These are phyloP conservation scores for Rachicladosporium sp. DNA, from an alignment of 2,329 filamentous ascomycete genomes.

Conservation along the genomic window DNA sequence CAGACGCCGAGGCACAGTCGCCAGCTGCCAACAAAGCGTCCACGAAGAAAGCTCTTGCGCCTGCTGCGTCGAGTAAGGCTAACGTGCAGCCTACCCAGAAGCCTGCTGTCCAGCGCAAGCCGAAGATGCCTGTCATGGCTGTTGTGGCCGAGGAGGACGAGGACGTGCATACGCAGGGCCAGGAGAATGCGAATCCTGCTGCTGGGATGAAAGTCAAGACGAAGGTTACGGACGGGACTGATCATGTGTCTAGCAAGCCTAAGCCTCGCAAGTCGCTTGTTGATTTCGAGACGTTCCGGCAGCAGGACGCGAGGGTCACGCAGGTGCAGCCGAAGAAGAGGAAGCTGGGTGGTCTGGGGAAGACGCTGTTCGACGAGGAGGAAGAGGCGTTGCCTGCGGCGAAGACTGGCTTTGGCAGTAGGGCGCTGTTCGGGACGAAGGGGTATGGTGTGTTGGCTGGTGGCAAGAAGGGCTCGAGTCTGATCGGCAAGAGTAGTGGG, in stretches of 20 bases:
- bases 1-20: constrained; percentile 13
- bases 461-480: constrained; percentile 16
- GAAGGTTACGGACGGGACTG: constrained; percentile 23
- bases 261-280: constrained; percentile 35
- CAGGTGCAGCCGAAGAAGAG: constrained; percentile 24
- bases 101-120: constrained; percentile 25
- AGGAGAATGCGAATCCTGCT: constrained; percentile 23
- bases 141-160: constrained; percentile 33
- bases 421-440: constrained; percentile 19
- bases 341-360: constrained; percentile 25
- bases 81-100: constrained; percentile 27
- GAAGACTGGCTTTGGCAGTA: constrained; percentile 14
- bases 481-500: constrained; percentile 13
- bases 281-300: constrained; percentile 28
- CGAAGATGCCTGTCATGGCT: constrained; percentile 28
- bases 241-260: constrained; percentile 25
- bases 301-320: constrained; percentile 18
- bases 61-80: constrained; percentile 32
- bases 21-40: constrained; percentile 15
- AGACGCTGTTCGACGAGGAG: constrained; percentile 29
- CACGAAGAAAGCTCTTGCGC: constrained; percentile 31
- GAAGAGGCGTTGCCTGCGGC: constrained; percentile 17
- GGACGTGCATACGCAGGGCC: constrained; percentile 23
- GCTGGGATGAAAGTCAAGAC: constrained; percentile 26
- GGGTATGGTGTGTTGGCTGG: constrained; percentile 21